Evolutionary conservation across 2,329 filamentous ascomycete genomes (phyloP).

Genomic region (Colletotrichum scovillei): DNA sequence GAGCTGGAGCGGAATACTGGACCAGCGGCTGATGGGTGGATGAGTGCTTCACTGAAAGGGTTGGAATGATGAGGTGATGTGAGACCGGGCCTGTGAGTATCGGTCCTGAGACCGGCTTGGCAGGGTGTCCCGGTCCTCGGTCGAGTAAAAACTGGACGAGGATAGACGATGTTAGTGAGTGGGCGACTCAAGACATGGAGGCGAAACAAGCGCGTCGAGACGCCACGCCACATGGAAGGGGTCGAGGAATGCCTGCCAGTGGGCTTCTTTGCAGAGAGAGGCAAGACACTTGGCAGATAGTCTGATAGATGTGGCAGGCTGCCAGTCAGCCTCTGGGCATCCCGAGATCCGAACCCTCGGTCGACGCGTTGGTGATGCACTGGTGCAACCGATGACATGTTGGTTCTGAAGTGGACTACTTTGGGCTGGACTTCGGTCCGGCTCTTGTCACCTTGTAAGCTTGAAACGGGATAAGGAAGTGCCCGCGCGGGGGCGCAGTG

Average conservation of each 20-base stretch:
- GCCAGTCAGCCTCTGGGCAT: constrained; percentile 10
- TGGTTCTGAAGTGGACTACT: not conserved
- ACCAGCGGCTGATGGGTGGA: not conserved
- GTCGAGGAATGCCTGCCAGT: constrained; percentile 12
- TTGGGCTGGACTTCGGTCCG: constrained; percentile 15
- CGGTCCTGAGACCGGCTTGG: constrained; percentile 30
- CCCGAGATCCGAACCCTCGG: constrained; percentile 30
- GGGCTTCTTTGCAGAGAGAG: constrained; percentile 31
- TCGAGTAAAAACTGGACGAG: constrained; percentile 10
- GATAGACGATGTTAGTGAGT: not conserved
- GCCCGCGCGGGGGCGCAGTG: constrained; percentile 32
- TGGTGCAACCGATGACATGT: constrained; percentile 3
- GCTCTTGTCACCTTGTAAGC: constrained; percentile 16
- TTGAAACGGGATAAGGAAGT: constrained; percentile 26
- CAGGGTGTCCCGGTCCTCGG: constrained; percentile 14
- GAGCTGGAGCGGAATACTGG: not conserved
- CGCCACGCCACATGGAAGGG: constrained; percentile 30
- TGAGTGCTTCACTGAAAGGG: not conserved
- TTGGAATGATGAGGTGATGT: constrained; percentile 9
- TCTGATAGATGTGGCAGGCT: not conserved
- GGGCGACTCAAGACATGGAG: not conserved
- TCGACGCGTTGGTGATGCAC: constrained; percentile 20
- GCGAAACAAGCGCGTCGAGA: constrained; percentile 31
- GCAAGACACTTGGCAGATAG: constrained; percentile 14
- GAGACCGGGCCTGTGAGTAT: constrained; percentile 27